Evolutionary conservation across 306 rosid genomes (phyloP), one percentile per base, ranked within the genome.

Genomic region (Casuarina equisetifolia): DNA sequence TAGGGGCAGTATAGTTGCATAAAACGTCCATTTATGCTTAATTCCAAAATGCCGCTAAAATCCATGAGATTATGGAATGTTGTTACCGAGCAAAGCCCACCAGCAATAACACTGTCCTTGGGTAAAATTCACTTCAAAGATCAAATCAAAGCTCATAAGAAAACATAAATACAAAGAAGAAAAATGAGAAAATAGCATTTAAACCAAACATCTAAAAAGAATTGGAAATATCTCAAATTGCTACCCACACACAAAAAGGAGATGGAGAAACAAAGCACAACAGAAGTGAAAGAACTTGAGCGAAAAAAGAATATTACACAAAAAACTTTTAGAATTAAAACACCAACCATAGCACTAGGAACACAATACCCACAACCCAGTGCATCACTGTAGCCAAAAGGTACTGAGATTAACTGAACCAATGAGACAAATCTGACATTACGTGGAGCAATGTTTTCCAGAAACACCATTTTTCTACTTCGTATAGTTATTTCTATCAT

Each of bases 111-210:
- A 81, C 85, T 92, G 85, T 89, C 89, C 97, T 97, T 94, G 98
- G 87, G 97, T 90, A 94, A 91, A 94, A 88, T 92, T 89, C 95
- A 94, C 97, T 89, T 95, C 92, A 89, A 90, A 90, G 92, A 94
- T 94, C 98, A 92, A 90, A 92, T 92, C 93, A 89, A 90, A 94
- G 92, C 87, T 86, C 90, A 94, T 87, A 94, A 94, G 96, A 86
- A 86, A 75, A 71, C 43, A 80, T 76, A 80, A 67, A 77, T 72
- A 77, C 64, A 58, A 50, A 53, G 73, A 80, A 62, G 25, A 40
- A 61, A 43, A 71, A 73, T 50, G 69, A 62, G 35, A 32, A 45
- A 78, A 12, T n/a, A n/a, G n/a, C n/a, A n/a, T n/a, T n/a, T n/a
- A n/a, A n/a, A n/a, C n/a, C n/a, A n/a, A n/a, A n/a, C n/a, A n/a